Base-by-base conservation (phyloP, 73 alveolate genomes). In the Breviolum minutum region DNA sequence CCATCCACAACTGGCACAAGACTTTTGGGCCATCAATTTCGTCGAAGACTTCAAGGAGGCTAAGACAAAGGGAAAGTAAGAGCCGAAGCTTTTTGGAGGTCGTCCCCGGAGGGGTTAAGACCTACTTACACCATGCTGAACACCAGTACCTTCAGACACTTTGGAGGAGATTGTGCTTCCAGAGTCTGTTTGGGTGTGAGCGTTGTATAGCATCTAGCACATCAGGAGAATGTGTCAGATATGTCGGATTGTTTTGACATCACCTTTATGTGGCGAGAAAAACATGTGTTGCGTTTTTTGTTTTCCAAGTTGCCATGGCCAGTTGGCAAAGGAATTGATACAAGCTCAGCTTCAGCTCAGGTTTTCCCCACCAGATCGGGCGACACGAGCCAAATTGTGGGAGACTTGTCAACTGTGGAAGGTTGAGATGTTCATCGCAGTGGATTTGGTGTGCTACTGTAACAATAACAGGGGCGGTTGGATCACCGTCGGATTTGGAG, bases 371-470 rank as follows among this genome's bases (percentile, higher is more conserved):
- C 97, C 97, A 9, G 97, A 90, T 40, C 97, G 97, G 82, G 97
- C 97, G 70, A 90, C 97, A 27, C 84, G 97, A 40, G 97, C 97
- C 62, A 70, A 90, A 66, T 82, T 90, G 77, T 90, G 97, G 97
- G 97, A 54, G 77, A 40, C 97, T 61, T 30, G 87, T 73, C 62
- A 24, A 64, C 79, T 40, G 54, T 40, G 54, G 54, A 40, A 40
- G 54, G 54, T 40, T 40, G 54, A 40, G 54, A 40, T 3, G 5
- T 40, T 40, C 54, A 40, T 40, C 54, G 54, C 54, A 40, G 54
- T 2, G 54, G 54, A 40, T 40, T 40, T 40, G 54, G 54, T 40
- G 54, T 40, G 54, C 3, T 40, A n/a, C n/a, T n/a, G n/a, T n/a
- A n/a, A n/a, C n/a, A n/a, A n/a, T n/a, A 3, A 40, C 54, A 40